phyloP scores from a whole-genome alignment of 1,284 basidiomycete genomes.

The Thecaphora thlaspeos region DNA sequence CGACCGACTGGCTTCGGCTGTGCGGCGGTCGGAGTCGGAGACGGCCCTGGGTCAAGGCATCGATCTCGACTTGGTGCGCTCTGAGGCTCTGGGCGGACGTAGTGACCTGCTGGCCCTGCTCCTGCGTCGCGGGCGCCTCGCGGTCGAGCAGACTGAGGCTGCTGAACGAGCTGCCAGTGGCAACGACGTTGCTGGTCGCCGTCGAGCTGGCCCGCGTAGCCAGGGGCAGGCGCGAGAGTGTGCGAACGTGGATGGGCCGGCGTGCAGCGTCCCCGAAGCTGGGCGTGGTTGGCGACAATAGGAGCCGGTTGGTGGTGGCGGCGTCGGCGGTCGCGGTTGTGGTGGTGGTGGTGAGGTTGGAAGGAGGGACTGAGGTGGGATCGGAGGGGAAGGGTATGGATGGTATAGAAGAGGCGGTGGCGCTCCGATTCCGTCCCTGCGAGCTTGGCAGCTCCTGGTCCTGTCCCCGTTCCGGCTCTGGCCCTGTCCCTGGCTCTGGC shows the following conservation, averaged over 20 bases:
- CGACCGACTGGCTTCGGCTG: background rate
- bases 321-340: conserved; percentile 1
- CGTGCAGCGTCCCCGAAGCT: conserved; percentile 16
- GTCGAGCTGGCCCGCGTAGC: conserved; percentile 10
- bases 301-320: conserved; percentile 5
- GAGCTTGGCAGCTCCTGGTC: too few relatives aligned
- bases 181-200: conserved; percentile 25
- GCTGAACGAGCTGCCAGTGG: conserved; percentile 9
- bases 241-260: conserved; percentile 16
- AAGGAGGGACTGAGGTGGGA: too few relatives aligned
- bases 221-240: conserved; percentile 15
- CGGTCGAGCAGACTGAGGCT: background rate
- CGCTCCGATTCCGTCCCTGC: too few relatives aligned
- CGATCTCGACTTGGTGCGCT: background rate
- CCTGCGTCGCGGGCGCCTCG: background rate
- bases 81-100: background rate
- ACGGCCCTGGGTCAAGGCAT: background rate
- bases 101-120: background rate
- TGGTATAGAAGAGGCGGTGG: background rate
- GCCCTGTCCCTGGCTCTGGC: too few relatives aligned
- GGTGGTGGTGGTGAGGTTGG: too few relatives aligned
- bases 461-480: too few relatives aligned
- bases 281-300: too few relatives aligned
- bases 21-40: background rate
- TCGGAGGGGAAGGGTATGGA: background rate